phyloP scores from a whole-genome alignment of 73 alveolate genomes.

The Blepharisma japonicum region DNA sequence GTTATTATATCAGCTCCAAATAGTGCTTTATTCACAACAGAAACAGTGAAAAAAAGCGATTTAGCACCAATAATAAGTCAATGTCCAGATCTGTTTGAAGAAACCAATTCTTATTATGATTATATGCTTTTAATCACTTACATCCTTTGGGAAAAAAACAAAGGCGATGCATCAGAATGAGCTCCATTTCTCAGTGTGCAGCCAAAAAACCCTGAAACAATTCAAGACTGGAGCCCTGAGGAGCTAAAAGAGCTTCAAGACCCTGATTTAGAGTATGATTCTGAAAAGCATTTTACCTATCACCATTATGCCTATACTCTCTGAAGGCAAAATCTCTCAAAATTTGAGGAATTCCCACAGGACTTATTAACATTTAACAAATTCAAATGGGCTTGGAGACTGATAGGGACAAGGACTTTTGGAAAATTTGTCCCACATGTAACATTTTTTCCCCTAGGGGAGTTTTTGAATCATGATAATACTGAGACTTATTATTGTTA shows the following conservation, averaged over 20 bases:
- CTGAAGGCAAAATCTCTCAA: too few relatives aligned
- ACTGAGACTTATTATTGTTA: constrained; percentile 10
- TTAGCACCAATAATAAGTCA: background rate
- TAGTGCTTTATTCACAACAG: constrained; percentile 5
- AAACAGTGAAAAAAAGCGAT: background rate
- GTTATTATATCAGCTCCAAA: constrained; percentile 21
- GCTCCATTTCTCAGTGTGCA: background rate
- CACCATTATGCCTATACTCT: background rate
- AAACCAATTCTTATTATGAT: background rate
- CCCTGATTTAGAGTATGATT: background rate
- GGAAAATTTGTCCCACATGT: constrained; percentile 25
- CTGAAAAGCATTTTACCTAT: background rate
- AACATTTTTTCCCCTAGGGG: constrained; percentile 33
- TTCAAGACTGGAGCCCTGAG: constrained; percentile 4
- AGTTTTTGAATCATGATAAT: constrained; percentile 33
- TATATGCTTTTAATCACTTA: background rate
- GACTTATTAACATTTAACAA: constrained; percentile 8
- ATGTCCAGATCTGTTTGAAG: background rate
- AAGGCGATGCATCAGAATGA: background rate
- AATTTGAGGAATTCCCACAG: background rate
- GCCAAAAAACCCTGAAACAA: background rate
- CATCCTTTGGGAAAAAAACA: background rate
- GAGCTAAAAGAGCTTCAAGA: constrained; percentile 17
- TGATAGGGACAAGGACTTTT: constrained; percentile 31
- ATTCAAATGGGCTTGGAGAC: constrained; percentile 17